phyloP scores from a whole-genome alignment of 2,329 filamentous ascomycete genomes.

The Gnomoniopsis sp. region DNA sequence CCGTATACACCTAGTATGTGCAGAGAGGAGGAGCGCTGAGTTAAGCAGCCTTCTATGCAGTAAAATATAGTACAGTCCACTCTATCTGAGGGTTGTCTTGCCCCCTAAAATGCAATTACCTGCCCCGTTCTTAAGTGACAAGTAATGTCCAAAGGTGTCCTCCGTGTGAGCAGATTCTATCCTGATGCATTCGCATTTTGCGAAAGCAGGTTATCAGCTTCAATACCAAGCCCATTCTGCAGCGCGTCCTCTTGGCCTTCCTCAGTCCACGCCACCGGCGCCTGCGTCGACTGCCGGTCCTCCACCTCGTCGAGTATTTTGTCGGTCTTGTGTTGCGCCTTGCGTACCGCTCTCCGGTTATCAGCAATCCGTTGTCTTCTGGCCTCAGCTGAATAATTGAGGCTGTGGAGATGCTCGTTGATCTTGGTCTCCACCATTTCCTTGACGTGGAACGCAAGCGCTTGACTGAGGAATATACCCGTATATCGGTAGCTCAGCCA shows the following conservation, averaged over 20 bases:
- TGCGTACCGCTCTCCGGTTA: conserved; percentile 19
- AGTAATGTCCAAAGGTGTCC: neutral
- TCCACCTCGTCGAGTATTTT: conserved; percentile 13
- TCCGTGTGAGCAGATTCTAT: conserved; percentile 4
- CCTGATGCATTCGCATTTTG: conserved; percentile 16
- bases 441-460: conserved; percentile 77
- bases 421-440: conserved; percentile 73
- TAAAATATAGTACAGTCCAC: neutral
- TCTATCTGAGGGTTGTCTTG: neutral
- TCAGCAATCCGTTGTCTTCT: conserved; percentile 19
- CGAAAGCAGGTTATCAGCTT: neutral
- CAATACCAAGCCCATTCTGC: conserved; percentile 23
- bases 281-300: conserved; percentile 16
- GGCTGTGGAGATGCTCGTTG: conserved; percentile 55
- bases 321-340: conserved; percentile 19
- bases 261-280: conserved; percentile 29
- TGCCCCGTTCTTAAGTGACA: neutral
- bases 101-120: neutral
- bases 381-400: conserved; percentile 45
- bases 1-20: too few relatives aligned
- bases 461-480: conserved; percentile 73
- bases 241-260: conserved; percentile 34
- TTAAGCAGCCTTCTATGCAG: too few relatives aligned
- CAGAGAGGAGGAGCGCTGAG: too few relatives aligned
- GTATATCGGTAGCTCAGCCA: conserved; percentile 91